Evolutionary conservation across 495 filamentous ascomycete species (phyloP).

Genomic region (Xylaria flabelliformis): DNA sequence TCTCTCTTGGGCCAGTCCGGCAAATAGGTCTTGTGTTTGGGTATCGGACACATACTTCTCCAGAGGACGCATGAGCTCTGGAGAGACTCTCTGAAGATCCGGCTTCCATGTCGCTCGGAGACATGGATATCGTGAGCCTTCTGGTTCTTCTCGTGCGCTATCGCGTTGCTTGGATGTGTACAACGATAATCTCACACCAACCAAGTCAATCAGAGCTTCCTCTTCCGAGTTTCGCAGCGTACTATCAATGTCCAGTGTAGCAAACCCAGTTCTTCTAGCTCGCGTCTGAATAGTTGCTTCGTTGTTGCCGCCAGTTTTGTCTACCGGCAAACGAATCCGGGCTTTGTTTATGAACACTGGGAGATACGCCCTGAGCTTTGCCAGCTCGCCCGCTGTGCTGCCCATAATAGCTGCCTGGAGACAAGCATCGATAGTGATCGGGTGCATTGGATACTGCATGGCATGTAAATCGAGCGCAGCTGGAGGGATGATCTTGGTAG

Average conservation of each 20-base stretch:
- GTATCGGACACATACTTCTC: neutral
- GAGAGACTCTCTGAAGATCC: neutral
- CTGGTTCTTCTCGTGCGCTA: neutral
- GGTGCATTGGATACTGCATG: constrained; percentile 4
- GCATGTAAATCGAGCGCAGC: neutral
- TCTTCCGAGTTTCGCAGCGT: neutral
- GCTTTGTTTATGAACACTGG: neutral
- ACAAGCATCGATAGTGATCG: constrained; percentile 15
- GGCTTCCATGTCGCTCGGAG: neutral
- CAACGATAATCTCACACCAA: neutral
- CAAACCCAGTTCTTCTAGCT: neutral
- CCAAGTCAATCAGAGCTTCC: neutral
- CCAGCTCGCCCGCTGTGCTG: neutral
- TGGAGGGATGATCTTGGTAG: neutral
- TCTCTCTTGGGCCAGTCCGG: neutral
- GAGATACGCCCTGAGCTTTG: neutral
- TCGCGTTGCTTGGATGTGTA: neutral
- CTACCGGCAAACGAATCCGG: neutral
- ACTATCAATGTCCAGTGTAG: neutral
- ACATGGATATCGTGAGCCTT: neutral
- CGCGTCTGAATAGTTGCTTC: neutral
- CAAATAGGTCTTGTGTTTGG: neutral
- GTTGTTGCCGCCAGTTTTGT: neutral
- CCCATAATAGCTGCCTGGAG: constrained; percentile 16
- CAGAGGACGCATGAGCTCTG: neutral